phyloP scores from a whole-genome alignment of 176 grass and related monocot species.

The Thalia dealbata region DNA sequence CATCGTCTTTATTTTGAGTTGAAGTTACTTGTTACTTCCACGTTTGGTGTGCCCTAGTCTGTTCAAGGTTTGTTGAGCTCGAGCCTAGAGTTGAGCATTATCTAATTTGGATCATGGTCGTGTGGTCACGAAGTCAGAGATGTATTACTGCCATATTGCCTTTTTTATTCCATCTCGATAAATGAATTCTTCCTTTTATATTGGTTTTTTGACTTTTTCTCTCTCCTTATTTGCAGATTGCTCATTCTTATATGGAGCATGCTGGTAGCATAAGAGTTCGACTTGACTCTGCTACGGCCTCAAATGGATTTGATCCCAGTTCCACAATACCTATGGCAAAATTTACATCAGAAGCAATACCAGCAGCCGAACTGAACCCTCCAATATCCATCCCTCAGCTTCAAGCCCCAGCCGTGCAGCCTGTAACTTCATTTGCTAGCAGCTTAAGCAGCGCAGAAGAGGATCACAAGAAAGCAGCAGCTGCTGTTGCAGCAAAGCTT shows the following conservation, averaged over 20 bases:
- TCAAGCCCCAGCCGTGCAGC: constrained; percentile 23
- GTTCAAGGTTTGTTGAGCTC: no score
- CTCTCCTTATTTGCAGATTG: constrained; percentile 33
- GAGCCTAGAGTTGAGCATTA: no score
- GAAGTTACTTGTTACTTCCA: no score
- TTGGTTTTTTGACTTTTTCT: constrained; percentile 10
- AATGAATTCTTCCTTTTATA: not conserved
- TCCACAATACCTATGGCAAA: constrained; percentile 21
- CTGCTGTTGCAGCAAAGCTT: constrained; percentile 85
- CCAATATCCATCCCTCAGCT: constrained; percentile 25
- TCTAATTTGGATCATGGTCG: no score
- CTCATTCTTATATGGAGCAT: constrained; percentile 33
- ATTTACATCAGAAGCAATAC: constrained; percentile 28
- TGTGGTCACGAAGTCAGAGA: not conserved
- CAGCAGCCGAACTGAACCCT: constrained; percentile 15
- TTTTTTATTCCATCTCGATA: not conserved
- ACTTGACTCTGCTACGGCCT: constrained; percentile 10
- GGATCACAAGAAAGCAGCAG: constrained; percentile 74
- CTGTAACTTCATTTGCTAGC: constrained; percentile 24
- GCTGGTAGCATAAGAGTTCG: constrained; percentile 29
- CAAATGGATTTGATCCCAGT: constrained; percentile 19
- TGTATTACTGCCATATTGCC: not conserved
- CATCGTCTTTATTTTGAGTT: no score
- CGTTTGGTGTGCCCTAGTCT: no score
- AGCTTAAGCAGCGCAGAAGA: constrained; percentile 29